These are phyloP conservation scores for Pseudogymnoascus sp. DNA, from an alignment of 2,329 filamentous ascomycete genomes.

Conservation along the genomic window DNA sequence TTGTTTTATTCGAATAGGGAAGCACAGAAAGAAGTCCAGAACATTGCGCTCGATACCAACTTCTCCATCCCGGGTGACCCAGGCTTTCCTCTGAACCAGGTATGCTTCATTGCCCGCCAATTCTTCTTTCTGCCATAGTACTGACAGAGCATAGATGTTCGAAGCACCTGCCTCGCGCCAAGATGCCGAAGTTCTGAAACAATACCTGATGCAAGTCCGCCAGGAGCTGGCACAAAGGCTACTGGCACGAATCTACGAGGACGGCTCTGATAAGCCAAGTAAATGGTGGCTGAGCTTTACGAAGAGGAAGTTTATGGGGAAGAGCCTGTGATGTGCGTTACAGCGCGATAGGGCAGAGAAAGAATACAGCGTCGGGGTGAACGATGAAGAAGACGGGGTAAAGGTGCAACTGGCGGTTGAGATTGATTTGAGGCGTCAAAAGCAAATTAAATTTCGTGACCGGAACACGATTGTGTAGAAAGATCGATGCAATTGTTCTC, in stretches of 20 bases:
- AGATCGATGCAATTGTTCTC: constrained; percentile 2
- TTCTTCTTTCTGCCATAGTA: background rate
- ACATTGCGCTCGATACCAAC: constrained; percentile 82
- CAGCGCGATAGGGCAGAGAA: background rate
- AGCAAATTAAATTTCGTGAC: constrained; percentile 5
- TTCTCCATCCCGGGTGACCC: constrained; percentile 94
- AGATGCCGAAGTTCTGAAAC: constrained; percentile 79
- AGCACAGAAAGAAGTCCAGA: constrained; percentile 70
- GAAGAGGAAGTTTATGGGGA: constrained; percentile 99
- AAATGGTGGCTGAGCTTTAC: constrained; percentile 99
- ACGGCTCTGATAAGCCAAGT: constrained; percentile 63
- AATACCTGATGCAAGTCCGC: constrained; percentile 86
- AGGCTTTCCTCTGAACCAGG: constrained; percentile 86
- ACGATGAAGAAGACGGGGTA: background rate
- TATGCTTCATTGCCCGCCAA: constrained; percentile 24
- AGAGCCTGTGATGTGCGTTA: constrained; percentile 55
- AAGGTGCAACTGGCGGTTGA: background rate
- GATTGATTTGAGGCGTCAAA: constrained; percentile 3
- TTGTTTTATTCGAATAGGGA: constrained; percentile 29
- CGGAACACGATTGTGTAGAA: background rate
- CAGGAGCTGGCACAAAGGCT: constrained; percentile 83
- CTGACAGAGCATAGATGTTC: constrained; percentile 57
- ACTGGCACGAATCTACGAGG: constrained; percentile 79
- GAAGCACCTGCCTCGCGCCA: constrained; percentile 80
- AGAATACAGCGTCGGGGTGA: background rate